phyloP scores from a whole-genome alignment of 306 rosid genomes.

The Gastrolobium bilobum region DNA sequence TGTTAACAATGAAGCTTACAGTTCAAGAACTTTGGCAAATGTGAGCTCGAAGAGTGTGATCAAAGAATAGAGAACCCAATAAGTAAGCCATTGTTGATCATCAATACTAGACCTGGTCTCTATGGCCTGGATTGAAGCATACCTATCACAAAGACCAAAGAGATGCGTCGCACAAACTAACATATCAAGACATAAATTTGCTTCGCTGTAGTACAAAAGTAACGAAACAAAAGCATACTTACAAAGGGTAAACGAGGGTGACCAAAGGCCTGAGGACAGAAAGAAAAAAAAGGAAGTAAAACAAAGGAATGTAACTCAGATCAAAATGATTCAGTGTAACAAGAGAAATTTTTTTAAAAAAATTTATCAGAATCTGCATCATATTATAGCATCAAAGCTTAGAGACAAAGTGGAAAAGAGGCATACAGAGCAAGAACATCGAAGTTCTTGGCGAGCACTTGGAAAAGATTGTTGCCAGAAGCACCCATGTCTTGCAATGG shows the following conservation, averaged over 20 bases:
- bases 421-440: conserved; percentile 91
- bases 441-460: conserved; percentile 82
- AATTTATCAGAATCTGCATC: not conserved
- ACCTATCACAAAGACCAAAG: conserved; percentile 48
- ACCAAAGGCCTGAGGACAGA: conserved; percentile 87
- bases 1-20: conserved; percentile 51
- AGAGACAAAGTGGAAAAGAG: not conserved
- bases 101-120: conserved; percentile 79
- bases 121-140: conserved; percentile 90
- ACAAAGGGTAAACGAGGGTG: conserved; percentile 90
- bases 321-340: not conserved
- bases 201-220: conserved; percentile 21
- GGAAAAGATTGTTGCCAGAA: conserved; percentile 71
- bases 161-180: not conserved
- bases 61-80: conserved; percentile 94
- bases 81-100: conserved; percentile 97
- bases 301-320: not conserved
- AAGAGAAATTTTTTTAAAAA: not conserved
- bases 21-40: conserved; percentile 82
- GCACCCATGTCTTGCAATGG: conserved; percentile 58
- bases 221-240: conserved; percentile 50
- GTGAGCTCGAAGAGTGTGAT: conserved; percentile 94
- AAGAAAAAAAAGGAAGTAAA: conserved; percentile 7
- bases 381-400: not conserved
- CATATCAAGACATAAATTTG: conserved; percentile 18